These are phyloP conservation scores for Pseudocercospora crystallina DNA, from an alignment of 2,329 filamentous ascomycete species.

Conservation along the genomic window DNA sequence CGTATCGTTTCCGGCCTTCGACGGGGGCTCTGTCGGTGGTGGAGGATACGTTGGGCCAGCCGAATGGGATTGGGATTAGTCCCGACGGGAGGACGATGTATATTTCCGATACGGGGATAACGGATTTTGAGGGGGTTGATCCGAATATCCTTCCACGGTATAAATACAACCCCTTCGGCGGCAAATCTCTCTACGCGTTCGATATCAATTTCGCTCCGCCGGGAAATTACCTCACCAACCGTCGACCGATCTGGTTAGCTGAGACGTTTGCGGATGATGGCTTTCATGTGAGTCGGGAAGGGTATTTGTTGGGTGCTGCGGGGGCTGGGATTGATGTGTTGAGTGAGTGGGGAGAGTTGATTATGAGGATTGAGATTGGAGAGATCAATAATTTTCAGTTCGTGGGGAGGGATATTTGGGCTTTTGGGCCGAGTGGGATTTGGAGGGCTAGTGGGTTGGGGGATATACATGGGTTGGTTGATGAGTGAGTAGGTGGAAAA, in stretches of 20 bases:
- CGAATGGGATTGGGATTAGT: conserved; percentile 48
- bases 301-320: conserved; percentile 21
- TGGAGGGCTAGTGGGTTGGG: conserved; percentile 16
- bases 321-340: conserved; percentile 24
- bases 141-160: conserved; percentile 12
- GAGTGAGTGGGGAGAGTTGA: conserved; percentile 19
- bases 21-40: conserved; percentile 44
- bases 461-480: conserved; percentile 11
- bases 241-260: conserved; percentile 21
- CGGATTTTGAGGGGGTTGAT: background rate
- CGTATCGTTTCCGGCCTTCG: conserved; percentile 44
- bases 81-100: conserved; percentile 47
- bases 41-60: conserved; percentile 42
- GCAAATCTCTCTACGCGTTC: conserved; percentile 21
- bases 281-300: conserved; percentile 22
- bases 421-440: conserved; percentile 22
- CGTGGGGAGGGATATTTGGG: conserved; percentile 20
- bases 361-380: conserved; percentile 23
- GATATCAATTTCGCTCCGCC: conserved; percentile 19
- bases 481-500: conserved; percentile 13
- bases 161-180: conserved; percentile 15
- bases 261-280: conserved; percentile 22
- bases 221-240: conserved; percentile 20
- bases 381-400: conserved; percentile 25
- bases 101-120: conserved; percentile 43